A percentile compares a stretch with the other conserved stretches of the same genome.
These are phyloP conservation scores for Fusarium torulosum DNA, from an alignment of 2,329 filamentous ascomycete genomes.

Conservation along the genomic window DNA sequence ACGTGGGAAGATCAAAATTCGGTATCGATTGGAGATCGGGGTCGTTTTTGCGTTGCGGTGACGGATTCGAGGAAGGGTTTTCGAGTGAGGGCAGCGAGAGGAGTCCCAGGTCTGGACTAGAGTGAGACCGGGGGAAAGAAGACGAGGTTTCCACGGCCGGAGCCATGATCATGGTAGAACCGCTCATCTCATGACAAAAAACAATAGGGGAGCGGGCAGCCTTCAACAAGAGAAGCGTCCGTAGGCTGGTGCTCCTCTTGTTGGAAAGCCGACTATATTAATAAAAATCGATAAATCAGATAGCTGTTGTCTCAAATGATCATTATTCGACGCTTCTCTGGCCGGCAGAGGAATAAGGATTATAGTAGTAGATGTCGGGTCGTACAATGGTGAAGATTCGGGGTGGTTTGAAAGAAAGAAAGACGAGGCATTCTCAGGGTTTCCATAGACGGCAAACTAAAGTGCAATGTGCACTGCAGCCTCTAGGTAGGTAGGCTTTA, in stretches of 20 bases:
- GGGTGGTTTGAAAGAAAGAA: slow-evolving; percentile 35
- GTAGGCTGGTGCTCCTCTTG: slow-evolving; percentile 35
- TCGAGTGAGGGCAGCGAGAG: slow-evolving; percentile 49
- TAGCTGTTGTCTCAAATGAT: slow-evolving; percentile 41
- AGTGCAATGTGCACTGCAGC: slow-evolving; percentile 25
- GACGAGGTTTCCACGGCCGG: slow-evolving; percentile 52
- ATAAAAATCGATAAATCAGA: slow-evolving; percentile 40
- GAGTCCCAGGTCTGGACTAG: slow-evolving; percentile 49
- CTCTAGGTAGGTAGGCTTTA: neutral
- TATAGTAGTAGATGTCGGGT: slow-evolving; percentile 13
- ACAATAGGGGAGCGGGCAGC: slow-evolving; percentile 24
- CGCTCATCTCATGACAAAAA: slow-evolving; percentile 54
- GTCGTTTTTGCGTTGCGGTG: slow-evolving; percentile 38
- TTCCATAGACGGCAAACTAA: slow-evolving; percentile 34
- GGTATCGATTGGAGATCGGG: slow-evolving; percentile 34
- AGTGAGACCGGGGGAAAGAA: slow-evolving; percentile 53
- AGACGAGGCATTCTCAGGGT: slow-evolving; percentile 35
- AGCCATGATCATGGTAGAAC: slow-evolving; percentile 56
- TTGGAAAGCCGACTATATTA: slow-evolving; percentile 42
- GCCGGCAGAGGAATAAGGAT: slow-evolving; percentile 45
- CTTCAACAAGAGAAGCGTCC: slow-evolving; percentile 40
- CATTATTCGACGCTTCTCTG: slow-evolving; percentile 49
- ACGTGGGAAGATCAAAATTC: slow-evolving; percentile 64
- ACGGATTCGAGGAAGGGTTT: slow-evolving; percentile 41
- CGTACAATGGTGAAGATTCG: slow-evolving; percentile 23